phyloP scores from a whole-genome alignment of 2,329 filamentous ascomycete genomes.

The Monilinia polystroma region DNA sequence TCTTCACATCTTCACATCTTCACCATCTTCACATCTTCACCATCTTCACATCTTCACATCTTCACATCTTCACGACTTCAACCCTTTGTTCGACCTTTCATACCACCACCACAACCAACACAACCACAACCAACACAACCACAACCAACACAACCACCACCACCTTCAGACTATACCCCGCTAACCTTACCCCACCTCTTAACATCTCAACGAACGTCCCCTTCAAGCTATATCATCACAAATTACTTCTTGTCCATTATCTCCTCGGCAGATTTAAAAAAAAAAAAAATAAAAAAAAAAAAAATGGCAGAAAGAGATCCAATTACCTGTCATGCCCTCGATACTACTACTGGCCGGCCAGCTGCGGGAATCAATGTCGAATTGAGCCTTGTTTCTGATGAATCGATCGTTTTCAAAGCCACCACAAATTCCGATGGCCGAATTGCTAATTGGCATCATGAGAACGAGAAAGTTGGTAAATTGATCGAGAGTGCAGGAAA shows the following conservation, averaged over 20 bases:
- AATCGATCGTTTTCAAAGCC: slow-evolving; percentile 56
- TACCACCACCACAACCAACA: neutral
- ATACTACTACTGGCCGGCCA: slow-evolving; percentile 73
- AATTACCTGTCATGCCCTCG: slow-evolving; percentile 85
- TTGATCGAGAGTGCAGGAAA: slow-evolving; percentile 27
- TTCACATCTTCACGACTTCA: neutral
- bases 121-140: too few species aligned
- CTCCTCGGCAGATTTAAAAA: neutral
- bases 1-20: neutral
- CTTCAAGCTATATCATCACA: slow-evolving; percentile 16
- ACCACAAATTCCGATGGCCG: slow-evolving; percentile 75
- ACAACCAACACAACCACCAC: too few species aligned
- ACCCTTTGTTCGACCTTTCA: neutral
- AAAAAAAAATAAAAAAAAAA: slow-evolving; percentile 21
- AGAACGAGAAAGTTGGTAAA: slow-evolving; percentile 11
- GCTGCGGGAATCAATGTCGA: slow-evolving; percentile 64
- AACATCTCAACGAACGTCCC: slow-evolving; percentile 10
- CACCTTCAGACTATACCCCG: slow-evolving; percentile 16
- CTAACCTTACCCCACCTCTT: slow-evolving; percentile 2
- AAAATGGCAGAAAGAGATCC: slow-evolving; percentile 46
- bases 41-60: too few species aligned
- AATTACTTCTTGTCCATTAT: neutral
- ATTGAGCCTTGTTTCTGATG: slow-evolving; percentile 31
- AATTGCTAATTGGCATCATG: slow-evolving; percentile 59
- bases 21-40: neutral